A percentile compares a stretch with the other conserved stretches of the same genome.
phyloP scores from a whole-genome alignment of 768 basidiomycete species.

The Porpolomopsis calyptriformis region DNA sequence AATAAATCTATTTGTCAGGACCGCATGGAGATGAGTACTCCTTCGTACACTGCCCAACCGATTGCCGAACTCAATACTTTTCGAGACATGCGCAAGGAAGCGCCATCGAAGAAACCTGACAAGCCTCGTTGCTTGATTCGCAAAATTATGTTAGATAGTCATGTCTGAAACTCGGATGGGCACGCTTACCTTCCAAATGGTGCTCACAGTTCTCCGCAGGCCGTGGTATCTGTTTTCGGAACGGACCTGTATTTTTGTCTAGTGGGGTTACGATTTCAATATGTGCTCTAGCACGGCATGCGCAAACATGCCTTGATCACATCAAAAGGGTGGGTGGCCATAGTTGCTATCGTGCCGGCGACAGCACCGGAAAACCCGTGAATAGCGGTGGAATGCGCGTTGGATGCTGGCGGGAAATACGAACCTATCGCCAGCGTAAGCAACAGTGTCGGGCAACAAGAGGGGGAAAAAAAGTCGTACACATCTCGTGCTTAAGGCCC shows the following conservation, averaged over 20 bases:
- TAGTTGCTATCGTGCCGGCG: constrained; percentile 76
- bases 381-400: constrained; percentile 37
- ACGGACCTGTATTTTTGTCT: constrained; percentile 94
- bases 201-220: constrained; percentile 47
- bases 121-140: background rate
- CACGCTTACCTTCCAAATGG: constrained; percentile 66
- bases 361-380: constrained; percentile 63
- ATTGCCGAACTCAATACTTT: too few relatives aligned
- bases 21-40: too few relatives aligned
- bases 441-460: constrained; percentile 6
- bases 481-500: constrained; percentile 63
- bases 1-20: too few relatives aligned
- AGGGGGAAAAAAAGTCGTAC: constrained; percentile 28
- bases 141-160: too few relatives aligned
- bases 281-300: background rate
- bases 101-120: background rate
- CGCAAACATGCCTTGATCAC: constrained; percentile 63
- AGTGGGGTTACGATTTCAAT: constrained; percentile 1
- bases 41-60: too few relatives aligned
- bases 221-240: constrained; percentile 65
- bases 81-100: background rate
- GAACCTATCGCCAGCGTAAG: constrained; percentile 21
- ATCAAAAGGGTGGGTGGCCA: constrained; percentile 87
- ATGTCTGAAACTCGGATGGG: too few relatives aligned
- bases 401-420: constrained; percentile 33